Evolutionary conservation across 2,329 filamentous ascomycete genomes (phyloP).

Genomic region (Colletotrichum falcatum): DNA sequence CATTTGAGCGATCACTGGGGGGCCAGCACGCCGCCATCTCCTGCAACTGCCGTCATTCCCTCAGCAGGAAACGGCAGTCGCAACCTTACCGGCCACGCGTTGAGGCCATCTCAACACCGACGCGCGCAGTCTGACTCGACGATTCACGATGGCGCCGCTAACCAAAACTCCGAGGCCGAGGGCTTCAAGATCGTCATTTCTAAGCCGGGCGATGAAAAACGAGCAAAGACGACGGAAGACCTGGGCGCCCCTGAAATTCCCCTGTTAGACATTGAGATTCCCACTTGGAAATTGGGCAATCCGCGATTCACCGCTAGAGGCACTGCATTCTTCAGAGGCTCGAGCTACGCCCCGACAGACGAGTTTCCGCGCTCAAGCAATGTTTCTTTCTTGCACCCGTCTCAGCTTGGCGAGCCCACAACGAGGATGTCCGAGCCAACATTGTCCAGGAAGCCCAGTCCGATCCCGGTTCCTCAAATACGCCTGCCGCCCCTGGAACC

Average conservation of each 20-base stretch:
- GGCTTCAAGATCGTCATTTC: conserved; percentile 87
- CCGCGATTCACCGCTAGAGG: conserved; percentile 83
- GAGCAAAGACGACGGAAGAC: conserved; percentile 74
- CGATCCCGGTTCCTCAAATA: conserved; percentile 53
- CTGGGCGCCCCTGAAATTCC: conserved; percentile 59
- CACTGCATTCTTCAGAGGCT: conserved; percentile 81
- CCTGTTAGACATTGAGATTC: conserved; percentile 80
- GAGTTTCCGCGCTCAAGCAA: conserved; percentile 73
- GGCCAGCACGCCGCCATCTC: conserved; percentile 54
- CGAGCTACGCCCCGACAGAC: conserved; percentile 82
- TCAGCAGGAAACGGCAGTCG: conserved; percentile 52
- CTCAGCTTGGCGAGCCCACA: conserved; percentile 50
- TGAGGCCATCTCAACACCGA: conserved; percentile 57
- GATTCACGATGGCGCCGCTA: conserved; percentile 69
- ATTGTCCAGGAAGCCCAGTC: conserved; percentile 52
- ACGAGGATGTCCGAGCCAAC: conserved; percentile 47
- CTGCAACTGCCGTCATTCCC: conserved; percentile 46
- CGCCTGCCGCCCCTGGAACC: conserved; percentile 44
- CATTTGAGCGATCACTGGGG: conserved; percentile 56
- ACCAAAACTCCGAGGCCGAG: conserved; percentile 69
- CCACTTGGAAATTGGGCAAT: conserved; percentile 85
- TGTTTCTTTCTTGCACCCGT: conserved; percentile 60
- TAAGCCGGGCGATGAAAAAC: conserved; percentile 69
- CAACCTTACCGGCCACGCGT: conserved; percentile 48
- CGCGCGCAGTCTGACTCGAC: conserved; percentile 84